These are phyloP conservation scores for Arthrobotrys musiformis DNA, from an alignment of 2,329 filamentous ascomycete genomes.

Conservation along the genomic window DNA sequence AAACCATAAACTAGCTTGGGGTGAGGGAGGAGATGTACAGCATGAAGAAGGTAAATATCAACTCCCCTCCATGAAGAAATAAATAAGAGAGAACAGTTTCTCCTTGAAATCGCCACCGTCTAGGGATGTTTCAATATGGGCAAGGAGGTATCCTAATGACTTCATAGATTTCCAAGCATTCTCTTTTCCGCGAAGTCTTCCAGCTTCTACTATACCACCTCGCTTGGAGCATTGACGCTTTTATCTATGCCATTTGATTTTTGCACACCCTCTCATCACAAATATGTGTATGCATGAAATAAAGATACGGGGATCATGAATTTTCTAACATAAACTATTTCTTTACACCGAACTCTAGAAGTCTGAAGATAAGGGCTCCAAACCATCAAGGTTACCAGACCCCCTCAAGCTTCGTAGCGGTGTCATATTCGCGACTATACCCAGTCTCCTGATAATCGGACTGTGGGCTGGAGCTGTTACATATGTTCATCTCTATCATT, in stretches of 20 bases:
- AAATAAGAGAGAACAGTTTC: not conserved
- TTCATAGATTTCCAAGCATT: not conserved
- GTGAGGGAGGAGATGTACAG: not conserved
- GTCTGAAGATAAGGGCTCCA: conserved; percentile 15
- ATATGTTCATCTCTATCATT: conserved; percentile 48
- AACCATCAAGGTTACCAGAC: conserved; percentile 29
- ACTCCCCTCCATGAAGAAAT: not conserved
- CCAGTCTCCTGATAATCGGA: conserved; percentile 40
- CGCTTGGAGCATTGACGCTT: not conserved
- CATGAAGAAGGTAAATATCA: conserved; percentile 42
- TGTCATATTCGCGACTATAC: conserved; percentile 41
- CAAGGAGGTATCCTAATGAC: not conserved
- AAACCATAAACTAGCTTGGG: not conserved
- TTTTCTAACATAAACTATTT: conserved; percentile 2
- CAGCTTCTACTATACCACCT: not conserved
- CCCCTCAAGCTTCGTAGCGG: conserved; percentile 49
- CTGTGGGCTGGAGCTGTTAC: conserved; percentile 47
- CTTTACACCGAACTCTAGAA: not conserved
- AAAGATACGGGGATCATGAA: not conserved
- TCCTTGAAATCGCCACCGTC: conserved; percentile 17
- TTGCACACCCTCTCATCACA: not conserved
- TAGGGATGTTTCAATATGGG: conserved; percentile 20
- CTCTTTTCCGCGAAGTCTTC: not conserved
- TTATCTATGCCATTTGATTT: not conserved
- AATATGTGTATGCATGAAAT: not conserved